Conservation (phyloP, 495 filamentous ascomycete species). For the Parathielavia appendiculata region DNA sequence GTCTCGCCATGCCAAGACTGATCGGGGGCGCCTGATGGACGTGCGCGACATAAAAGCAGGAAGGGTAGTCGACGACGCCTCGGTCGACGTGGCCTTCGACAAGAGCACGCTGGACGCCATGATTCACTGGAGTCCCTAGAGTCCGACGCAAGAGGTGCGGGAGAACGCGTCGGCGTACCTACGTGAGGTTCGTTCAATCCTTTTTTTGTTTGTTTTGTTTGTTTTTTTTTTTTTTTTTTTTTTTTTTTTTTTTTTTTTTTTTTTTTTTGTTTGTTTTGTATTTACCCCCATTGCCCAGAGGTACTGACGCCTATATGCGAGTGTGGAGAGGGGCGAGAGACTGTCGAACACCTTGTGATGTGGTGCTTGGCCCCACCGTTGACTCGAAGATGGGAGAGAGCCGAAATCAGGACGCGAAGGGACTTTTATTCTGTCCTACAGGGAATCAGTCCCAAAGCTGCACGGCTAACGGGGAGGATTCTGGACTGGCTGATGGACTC, state of each 20-base stretch:
- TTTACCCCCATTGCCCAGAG: too few relatives aligned
- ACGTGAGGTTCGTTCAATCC: slow-evolving; percentile 38
- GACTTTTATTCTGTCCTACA: slow-evolving; percentile 14
- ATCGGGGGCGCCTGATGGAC: slow-evolving; percentile 47
- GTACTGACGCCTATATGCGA: slow-evolving; percentile 3
- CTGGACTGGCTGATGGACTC: slow-evolving; percentile 14
- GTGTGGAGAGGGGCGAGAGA: slow-evolving; percentile 14
- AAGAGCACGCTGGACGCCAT: slow-evolving; percentile 60
- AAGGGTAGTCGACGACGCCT: slow-evolving; percentile 27
- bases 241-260: too few relatives aligned
- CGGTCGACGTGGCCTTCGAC: slow-evolving; percentile 55
- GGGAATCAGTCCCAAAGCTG: slow-evolving; percentile 8
- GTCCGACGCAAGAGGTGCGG: slow-evolving; percentile 49
- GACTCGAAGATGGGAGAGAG: slow-evolving; percentile 10
- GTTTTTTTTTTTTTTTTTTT: too few relatives aligned
- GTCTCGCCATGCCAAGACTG: slow-evolving; percentile 32
- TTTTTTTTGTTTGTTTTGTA: too few relatives aligned
- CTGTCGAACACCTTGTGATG: slow-evolving; percentile 16
- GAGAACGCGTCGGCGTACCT: slow-evolving; percentile 49
- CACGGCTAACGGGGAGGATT: slow-evolving; percentile 9
- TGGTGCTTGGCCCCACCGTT: slow-evolving; percentile 14
- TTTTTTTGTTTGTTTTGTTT: too few relatives aligned
- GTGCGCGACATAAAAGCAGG: slow-evolving; percentile 53
- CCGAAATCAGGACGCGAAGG: slow-evolving; percentile 3
- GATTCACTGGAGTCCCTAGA: slow-evolving; percentile 55